Evolutionary conservation across 2,329 filamentous ascomycete species (phyloP).

Genomic region (Myotisia sp.): DNA sequence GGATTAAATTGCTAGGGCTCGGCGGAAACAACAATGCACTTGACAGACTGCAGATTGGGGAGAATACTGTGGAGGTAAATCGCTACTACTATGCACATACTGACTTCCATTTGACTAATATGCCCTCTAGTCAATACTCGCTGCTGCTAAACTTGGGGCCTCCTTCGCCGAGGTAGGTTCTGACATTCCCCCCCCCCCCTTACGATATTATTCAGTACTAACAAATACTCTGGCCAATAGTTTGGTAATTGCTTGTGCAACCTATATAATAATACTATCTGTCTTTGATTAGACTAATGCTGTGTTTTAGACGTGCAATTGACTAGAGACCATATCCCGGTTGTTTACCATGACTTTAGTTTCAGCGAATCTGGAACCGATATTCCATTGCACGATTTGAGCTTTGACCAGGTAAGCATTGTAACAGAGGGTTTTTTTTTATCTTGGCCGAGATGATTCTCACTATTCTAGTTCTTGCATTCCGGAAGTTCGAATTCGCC

Average conservation of each 20-base stretch:
- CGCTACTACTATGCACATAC: neutral
- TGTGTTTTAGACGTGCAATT: slow-evolving; percentile 31
- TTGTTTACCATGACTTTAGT: slow-evolving; percentile 32
- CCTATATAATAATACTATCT: slow-evolving; percentile 6
- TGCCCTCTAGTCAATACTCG: slow-evolving; percentile 23
- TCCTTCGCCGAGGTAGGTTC: slow-evolving; percentile 23
- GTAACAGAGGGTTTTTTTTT: neutral
- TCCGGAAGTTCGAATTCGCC: slow-evolving; percentile 16
- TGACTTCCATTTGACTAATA: neutral
- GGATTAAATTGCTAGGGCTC: slow-evolving; percentile 9
- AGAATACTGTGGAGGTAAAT: slow-evolving; percentile 24
- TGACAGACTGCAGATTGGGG: slow-evolving; percentile 25
- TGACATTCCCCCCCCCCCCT: neutral
- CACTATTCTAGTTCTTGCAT: slow-evolving; percentile 18
- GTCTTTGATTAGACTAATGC: neutral
- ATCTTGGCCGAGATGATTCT: slow-evolving; percentile 1
- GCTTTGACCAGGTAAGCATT: slow-evolving; percentile 22
- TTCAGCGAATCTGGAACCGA: slow-evolving; percentile 32
- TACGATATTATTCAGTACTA: too few relatives aligned
- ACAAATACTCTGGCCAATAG: too few relatives aligned
- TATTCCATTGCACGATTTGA: slow-evolving; percentile 27
- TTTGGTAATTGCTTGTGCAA: too few relatives aligned
- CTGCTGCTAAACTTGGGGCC: slow-evolving; percentile 22
- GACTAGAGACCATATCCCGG: slow-evolving; percentile 27
- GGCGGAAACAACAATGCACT: slow-evolving; percentile 19